A percentile compares a stretch with the other conserved stretches of the same genome.
These are phyloP conservation scores for Clohesyomyces aquaticus DNA, from an alignment of 495 filamentous ascomycete species.

Conservation along the genomic window DNA sequence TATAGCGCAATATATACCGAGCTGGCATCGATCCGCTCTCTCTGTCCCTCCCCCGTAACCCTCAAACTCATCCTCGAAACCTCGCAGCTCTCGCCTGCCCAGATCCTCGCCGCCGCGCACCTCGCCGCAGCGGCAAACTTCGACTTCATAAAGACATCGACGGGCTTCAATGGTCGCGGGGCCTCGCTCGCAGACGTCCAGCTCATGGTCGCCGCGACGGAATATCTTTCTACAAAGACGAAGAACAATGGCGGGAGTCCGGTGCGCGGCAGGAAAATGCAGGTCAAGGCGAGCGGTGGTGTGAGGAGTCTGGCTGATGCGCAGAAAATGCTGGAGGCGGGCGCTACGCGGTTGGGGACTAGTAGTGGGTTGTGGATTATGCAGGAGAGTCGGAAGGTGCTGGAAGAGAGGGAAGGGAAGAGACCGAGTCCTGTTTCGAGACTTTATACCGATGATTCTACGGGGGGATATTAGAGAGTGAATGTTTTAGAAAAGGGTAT, in stretches of 20 bases:
- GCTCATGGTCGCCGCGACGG: slow-evolving; percentile 56
- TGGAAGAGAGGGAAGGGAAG: slow-evolving; percentile 26
- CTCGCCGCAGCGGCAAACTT: slow-evolving; percentile 63
- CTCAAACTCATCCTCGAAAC: slow-evolving; percentile 73
- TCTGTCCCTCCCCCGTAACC: slow-evolving; percentile 53
- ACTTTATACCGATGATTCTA: slow-evolving; percentile 45
- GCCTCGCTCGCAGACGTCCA: slow-evolving; percentile 60
- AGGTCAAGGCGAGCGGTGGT: slow-evolving; percentile 71
- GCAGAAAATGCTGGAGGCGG: slow-evolving; percentile 63
- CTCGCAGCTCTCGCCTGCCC: slow-evolving; percentile 56
- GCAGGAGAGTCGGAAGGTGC: slow-evolving; percentile 49
- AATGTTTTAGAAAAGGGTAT: neutral
- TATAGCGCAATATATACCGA: slow-evolving; percentile 63
- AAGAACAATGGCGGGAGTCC: slow-evolving; percentile 15
- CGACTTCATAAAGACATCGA: slow-evolving; percentile 72
- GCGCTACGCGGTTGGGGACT: slow-evolving; percentile 67
- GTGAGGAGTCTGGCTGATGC: slow-evolving; percentile 59
- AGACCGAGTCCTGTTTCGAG: slow-evolving; percentile 40
- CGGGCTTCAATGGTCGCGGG: slow-evolving; percentile 66
- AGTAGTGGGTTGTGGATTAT: slow-evolving; percentile 63
- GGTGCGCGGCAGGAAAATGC: slow-evolving; percentile 40
- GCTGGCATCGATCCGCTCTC: slow-evolving; percentile 58
- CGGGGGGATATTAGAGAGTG: slow-evolving; percentile 34
- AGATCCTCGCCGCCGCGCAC: slow-evolving; percentile 64
- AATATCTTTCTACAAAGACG: slow-evolving; percentile 25